Evolutionary conservation across 176 grass and related monocot species (phyloP).

Genomic region (Carex cristatella): DNA sequence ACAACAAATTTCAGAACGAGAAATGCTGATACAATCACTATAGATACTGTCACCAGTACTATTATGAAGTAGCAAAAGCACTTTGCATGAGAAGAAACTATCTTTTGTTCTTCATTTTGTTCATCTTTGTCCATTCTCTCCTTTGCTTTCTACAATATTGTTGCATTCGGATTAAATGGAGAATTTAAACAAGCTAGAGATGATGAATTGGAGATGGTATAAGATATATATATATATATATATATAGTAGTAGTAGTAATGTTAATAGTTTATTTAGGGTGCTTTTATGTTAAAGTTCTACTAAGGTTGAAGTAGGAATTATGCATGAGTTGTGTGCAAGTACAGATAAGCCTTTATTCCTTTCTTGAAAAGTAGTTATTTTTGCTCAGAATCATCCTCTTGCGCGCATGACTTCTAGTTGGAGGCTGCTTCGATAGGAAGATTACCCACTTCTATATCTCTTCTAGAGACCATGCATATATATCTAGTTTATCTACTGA

Average conservation of each 20-base stretch:
- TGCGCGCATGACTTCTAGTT: background rate
- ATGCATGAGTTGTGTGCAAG: constrained; percentile 68
- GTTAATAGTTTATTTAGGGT: background rate
- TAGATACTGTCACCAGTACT: constrained; percentile 34
- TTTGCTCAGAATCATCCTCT: constrained; percentile 2
- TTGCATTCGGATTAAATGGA: constrained; percentile 8
- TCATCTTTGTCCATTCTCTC: constrained; percentile 4
- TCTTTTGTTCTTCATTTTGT: constrained; percentile 25
- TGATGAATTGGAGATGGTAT: constrained; percentile 25
- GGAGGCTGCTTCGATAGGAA: constrained; percentile 4
- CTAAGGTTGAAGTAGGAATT: constrained; percentile 6
- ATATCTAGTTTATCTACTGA: background rate
- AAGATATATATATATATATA: background rate
- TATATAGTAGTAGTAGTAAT: background rate
- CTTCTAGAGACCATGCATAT: background rate
- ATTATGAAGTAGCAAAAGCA: constrained; percentile 42
- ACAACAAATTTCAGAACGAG: constrained; percentile 47
- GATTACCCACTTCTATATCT: background rate
- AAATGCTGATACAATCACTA: constrained; percentile 29
- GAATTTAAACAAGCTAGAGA: constrained; percentile 19
- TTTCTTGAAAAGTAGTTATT: constrained; percentile 64
- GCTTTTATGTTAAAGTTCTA: constrained; percentile 13
- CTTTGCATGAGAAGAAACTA: constrained; percentile 5
- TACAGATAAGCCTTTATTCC: constrained; percentile 77
- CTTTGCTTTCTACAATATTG: constrained; percentile 10